Percentiles rank a stretch among this genome's conserved stretches.
Conservation (phyloP, 2,329 filamentous ascomycete genomes). For the Stenocarpella maydis region DNA sequence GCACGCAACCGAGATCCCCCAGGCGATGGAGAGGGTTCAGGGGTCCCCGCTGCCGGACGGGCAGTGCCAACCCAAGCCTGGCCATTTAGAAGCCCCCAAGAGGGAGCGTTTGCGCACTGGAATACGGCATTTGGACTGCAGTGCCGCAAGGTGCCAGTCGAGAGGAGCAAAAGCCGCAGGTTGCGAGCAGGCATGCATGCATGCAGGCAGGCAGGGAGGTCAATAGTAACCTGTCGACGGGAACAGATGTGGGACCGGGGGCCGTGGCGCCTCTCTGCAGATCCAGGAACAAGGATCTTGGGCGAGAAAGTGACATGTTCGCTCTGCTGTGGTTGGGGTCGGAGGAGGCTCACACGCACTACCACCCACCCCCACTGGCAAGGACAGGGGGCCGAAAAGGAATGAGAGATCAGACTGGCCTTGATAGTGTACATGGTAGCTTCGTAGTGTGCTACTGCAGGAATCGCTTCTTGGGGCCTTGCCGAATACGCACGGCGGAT, state of each 20-base stretch:
- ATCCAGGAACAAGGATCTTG: conserved; percentile 28
- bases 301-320: conserved; percentile 21
- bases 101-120: conserved; percentile 19
- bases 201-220: conserved; percentile 16
- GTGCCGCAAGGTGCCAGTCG: not conserved
- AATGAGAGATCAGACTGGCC: conserved; percentile 9
- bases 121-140: conserved; percentile 14
- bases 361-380: conserved; percentile 1
- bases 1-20: conserved; percentile 22
- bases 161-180: conserved; percentile 14
- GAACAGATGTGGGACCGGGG: conserved; percentile 13
- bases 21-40: conserved; percentile 9
- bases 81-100: conserved; percentile 3
- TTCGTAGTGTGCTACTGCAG: conserved; percentile 5
- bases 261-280: conserved; percentile 23
- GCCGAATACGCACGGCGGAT: conserved; percentile 3
- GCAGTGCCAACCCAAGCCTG: not conserved
- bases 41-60: not conserved
- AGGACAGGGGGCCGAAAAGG: conserved; percentile 8
- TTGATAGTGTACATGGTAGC: not conserved
- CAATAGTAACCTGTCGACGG: conserved; percentile 4
- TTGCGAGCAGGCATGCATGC: not conserved
- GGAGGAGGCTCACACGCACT: not conserved
- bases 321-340: conserved; percentile 9
- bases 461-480: conserved; percentile 16